Base-by-base conservation (phyloP, 1,284 basidiomycete species). In the Serendipita sp. region DNA sequence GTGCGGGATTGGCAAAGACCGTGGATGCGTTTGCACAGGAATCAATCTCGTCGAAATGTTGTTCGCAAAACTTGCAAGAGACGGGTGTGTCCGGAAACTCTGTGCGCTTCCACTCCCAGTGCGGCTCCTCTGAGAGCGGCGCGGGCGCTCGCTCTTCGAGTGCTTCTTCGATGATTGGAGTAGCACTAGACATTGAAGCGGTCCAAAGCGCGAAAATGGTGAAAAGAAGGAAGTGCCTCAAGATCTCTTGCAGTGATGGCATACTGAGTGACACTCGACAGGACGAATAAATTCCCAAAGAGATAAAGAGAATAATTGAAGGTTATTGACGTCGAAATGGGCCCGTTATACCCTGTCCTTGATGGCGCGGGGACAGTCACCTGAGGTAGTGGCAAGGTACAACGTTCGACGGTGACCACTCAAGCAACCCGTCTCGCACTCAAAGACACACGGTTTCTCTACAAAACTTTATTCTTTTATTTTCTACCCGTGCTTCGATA, bases 21-120 rank as follows among this genome's bases (percentile, higher is more conserved):
- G 82, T 80, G 26, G 78, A 77, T 2, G 82, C 82, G 64, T 78
- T 71, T 0, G 81, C 79, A 68, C 83, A 84, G 65, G 77, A 78
- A 66, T 76, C 76, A 64, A 86, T 83, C 58, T 69, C 77, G 26
- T 69, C 67, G 65, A 81, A 85, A 64, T 78, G 75, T 70, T 76
- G 71, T 26, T 73, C 74, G 66, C 81, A 83, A 55, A 80, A 78
- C 3, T 77, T 78, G 69, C 82, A 83, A 30, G 81, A 83, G 29
- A 77, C 70, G 22, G 78, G 79, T 17, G 73, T 68, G 63, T 76
- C 71, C 3, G 81, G 81, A 83, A 84, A 65, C 68, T 71, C 26
- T 80, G 80, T 53, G 60, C 38, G 17, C 64, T 58, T n/a, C 61
- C 50, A 38, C 74, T 62, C 22, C 26, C 69, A 4, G 72, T 71